Percentiles rank a stretch among this genome's conserved stretches.
These are phyloP conservation scores for Ceratocystiopsis sp. DNA, from an alignment of 2,329 filamentous ascomycete species.

Conservation along the genomic window DNA sequence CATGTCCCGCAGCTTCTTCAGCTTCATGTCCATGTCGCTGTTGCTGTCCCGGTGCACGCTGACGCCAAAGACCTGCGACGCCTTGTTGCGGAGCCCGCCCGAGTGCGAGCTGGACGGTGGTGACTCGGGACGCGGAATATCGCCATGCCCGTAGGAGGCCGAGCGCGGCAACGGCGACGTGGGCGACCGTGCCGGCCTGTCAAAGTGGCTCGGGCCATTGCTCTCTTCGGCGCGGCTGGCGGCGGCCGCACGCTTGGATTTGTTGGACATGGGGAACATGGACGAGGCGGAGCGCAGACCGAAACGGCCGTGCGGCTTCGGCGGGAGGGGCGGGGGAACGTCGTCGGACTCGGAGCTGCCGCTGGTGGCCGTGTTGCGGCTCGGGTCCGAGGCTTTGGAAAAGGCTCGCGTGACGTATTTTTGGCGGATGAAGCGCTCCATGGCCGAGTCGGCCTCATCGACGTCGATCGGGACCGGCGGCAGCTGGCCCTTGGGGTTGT, in stretches of 20 bases:
- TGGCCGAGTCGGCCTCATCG: conserved; percentile 82
- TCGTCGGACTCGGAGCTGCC: conserved; percentile 38
- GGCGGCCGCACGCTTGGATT: conserved; percentile 36
- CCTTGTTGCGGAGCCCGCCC: conserved; percentile 34
- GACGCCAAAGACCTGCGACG: conserved; percentile 52
- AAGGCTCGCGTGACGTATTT: conserved; percentile 60
- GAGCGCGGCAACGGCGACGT: conserved; percentile 14
- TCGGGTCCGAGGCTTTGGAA: conserved; percentile 9
- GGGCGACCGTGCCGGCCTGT: conserved; percentile 15
- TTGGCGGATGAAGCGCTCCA: conserved; percentile 88
- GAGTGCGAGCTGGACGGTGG: conserved; percentile 16
- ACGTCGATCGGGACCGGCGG: conserved; percentile 75
- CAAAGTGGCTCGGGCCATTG: conserved; percentile 1
- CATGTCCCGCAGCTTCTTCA: conserved; percentile 70
- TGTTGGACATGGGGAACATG: conserved; percentile 46
- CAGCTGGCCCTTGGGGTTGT: conserved; percentile 71
- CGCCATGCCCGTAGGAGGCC: conserved; percentile 1
- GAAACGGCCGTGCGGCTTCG: conserved; percentile 47
- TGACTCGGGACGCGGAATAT: conserved; percentile 2
- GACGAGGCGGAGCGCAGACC: conserved; percentile 45
- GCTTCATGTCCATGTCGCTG: conserved; percentile 51
- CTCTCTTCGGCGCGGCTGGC: conserved; percentile 9
- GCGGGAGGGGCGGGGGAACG: conserved; percentile 42
- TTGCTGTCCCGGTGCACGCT: conserved; percentile 35
- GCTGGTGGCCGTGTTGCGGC: conserved; percentile 17